Percentiles rank a stretch among this genome's conserved stretches.
phyloP scores from a whole-genome alignment of 2,329 filamentous ascomycete species.

The Scortechinia acanthostroma region DNA sequence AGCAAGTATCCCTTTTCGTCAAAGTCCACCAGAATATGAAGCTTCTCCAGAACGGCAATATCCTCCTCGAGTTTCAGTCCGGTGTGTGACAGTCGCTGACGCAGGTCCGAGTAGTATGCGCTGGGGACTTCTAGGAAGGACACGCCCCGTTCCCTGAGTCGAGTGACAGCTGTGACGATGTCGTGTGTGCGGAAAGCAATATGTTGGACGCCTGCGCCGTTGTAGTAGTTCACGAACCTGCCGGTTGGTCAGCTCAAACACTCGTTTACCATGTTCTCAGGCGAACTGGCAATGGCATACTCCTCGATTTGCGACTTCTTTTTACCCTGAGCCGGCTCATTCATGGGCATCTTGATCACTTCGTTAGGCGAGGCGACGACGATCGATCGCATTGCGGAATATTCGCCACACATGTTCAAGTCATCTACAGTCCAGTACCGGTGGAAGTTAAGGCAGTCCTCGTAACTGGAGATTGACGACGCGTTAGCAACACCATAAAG shows the following conservation, averaged over 20 bases:
- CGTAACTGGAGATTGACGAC: constrained; percentile 44
- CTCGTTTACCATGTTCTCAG: no score
- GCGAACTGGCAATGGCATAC: constrained; percentile 73
- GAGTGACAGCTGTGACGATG: constrained; percentile 71
- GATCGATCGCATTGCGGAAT: constrained; percentile 78
- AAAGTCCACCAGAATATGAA: constrained; percentile 91
- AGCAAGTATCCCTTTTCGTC: constrained; percentile 83
- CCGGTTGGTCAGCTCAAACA: no score
- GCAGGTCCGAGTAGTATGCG: constrained; percentile 80
- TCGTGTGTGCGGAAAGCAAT: constrained; percentile 78
- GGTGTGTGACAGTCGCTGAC: constrained; percentile 55
- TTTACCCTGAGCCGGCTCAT: constrained; percentile 85
- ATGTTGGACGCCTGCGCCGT: constrained; percentile 84
- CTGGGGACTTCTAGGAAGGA: constrained; percentile 85
- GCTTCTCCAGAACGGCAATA: constrained; percentile 65
- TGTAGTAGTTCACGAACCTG: no score
- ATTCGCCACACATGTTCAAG: constrained; percentile 85
- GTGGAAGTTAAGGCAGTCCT: constrained; percentile 83
- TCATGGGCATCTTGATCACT: constrained; percentile 95
- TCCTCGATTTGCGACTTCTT: constrained; percentile 93
- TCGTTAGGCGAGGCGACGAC: constrained; percentile 86
- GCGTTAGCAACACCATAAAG: constrained; percentile 3
- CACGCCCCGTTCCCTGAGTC: constrained; percentile 77
- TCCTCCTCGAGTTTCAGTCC: constrained; percentile 69
- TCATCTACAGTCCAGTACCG: constrained; percentile 97